Percentiles rank a stretch among this genome's conserved stretches.
These are phyloP conservation scores for Phytophthora chlamydospora DNA, from an alignment of 352 stramenopile species.

Conservation along the genomic window DNA sequence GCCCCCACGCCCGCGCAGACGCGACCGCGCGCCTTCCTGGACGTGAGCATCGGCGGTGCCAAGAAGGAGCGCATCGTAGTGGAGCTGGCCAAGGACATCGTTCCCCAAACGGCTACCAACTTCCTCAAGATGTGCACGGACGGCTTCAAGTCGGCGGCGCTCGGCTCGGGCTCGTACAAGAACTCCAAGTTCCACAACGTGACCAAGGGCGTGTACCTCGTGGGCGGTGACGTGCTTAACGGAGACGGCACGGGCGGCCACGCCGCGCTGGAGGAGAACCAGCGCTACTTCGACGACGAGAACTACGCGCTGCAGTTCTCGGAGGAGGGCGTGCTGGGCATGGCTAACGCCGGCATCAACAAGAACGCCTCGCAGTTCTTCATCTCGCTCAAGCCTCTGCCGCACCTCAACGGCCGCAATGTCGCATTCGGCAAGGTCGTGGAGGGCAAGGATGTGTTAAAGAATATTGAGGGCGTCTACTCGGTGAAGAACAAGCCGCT, in stretches of 20 bases:
- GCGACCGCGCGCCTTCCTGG: conserved; percentile 76
- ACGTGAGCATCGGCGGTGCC: conserved; percentile 84
- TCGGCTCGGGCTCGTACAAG: conserved; percentile 83
- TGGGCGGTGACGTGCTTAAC: conserved; percentile 75
- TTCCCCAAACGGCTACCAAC: conserved; percentile 77
- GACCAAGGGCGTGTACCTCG: conserved; percentile 80
- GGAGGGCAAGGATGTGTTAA: conserved; percentile 82
- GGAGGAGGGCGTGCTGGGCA: conserved; percentile 88
- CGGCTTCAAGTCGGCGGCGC: conserved; percentile 59
- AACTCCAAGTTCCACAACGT: conserved; percentile 87
- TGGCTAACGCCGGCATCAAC: conserved; percentile 98
- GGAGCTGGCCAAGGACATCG: conserved; percentile 85
- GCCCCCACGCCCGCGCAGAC: conserved; percentile 56
- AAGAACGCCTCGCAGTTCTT: conserved; percentile 99
- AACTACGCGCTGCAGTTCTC: conserved; percentile 89
- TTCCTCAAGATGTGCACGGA: conserved; percentile 80
- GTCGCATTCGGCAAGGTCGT: conserved; percentile 90
- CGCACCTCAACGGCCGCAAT: conserved; percentile 88
- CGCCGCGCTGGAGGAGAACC: conserved; percentile 67
- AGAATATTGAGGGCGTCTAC: conserved; percentile 84
- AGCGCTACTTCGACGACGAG: conserved; percentile 86
- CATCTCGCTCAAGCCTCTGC: conserved; percentile 91
- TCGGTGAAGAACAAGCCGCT: conserved; percentile 85
- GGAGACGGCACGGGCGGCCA: conserved; percentile 81
- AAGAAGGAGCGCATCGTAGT: conserved; percentile 80